phyloP scores from a whole-genome alignment of 805 yeast genomes.

The Hagleromyces aurorensis region DNA sequence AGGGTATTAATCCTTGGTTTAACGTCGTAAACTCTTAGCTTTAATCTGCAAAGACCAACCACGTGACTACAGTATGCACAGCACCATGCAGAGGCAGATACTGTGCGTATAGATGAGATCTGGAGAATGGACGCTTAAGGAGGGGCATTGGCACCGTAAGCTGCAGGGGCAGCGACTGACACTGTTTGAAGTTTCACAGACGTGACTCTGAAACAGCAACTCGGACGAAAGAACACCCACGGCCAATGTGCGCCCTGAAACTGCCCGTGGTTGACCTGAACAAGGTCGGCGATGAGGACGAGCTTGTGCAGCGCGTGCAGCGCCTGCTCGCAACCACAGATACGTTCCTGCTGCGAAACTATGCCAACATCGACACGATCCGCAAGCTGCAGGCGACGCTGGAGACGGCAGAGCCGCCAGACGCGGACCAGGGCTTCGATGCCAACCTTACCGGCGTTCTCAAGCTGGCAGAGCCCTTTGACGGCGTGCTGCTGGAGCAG shows the following conservation, averaged over 20 bases:
- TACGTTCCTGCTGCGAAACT: conserved; percentile 26
- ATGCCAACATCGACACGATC: conserved; percentile 20
- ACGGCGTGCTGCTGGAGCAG: conserved; percentile 21
- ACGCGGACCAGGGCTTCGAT: conserved; percentile 18
- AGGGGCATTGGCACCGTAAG: too few species aligned
- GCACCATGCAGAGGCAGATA: too few species aligned
- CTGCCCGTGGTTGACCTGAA: conserved; percentile 25
- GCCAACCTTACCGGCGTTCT: conserved; percentile 24
- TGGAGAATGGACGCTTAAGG: too few species aligned
- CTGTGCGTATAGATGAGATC: too few species aligned
- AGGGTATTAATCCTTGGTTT: too few species aligned
- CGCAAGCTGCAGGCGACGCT: conserved; percentile 10
- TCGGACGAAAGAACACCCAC: too few species aligned
- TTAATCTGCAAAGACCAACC: too few species aligned
- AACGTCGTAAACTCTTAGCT: too few species aligned
- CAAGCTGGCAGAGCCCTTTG: conserved; percentile 8
- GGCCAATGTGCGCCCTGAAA: conserved; percentile 1
- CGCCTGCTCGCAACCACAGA: conserved; percentile 17
- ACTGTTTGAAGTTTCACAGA: too few species aligned
- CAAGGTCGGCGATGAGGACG: conserved; percentile 18
- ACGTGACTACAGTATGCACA: too few species aligned
- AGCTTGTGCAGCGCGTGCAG: conserved; percentile 19
- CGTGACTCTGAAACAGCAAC: too few species aligned
- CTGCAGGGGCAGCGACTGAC: too few species aligned
- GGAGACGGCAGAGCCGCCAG: conserved; percentile 6